These are phyloP conservation scores for Coemansia sp. DNA, from an alignment of 192 early-diverging fungal genomes.

Conservation along the genomic window DNA sequence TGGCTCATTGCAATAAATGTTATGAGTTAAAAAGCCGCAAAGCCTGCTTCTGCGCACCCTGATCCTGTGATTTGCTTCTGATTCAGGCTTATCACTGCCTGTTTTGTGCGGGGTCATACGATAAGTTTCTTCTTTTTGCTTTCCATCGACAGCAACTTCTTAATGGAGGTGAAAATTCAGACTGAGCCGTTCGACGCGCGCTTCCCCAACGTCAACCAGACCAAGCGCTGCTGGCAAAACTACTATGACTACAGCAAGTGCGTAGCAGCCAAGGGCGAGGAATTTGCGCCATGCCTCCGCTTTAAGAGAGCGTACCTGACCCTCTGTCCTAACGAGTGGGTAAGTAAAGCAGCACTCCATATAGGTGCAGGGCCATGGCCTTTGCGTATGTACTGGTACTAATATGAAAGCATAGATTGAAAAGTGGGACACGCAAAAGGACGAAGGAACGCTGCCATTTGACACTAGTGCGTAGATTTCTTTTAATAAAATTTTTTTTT, in stretches of 20 bases:
- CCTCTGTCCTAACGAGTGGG: slow-evolving; percentile 93
- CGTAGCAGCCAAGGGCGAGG: slow-evolving; percentile 91
- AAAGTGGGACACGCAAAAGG: slow-evolving; percentile 51
- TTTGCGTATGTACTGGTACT: neutral
- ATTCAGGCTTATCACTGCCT: slow-evolving; percentile 7
- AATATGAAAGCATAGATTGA: slow-evolving; percentile 43
- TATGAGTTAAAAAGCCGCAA: neutral
- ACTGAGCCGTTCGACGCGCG: slow-evolving; percentile 56
- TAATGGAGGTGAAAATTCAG: slow-evolving; percentile 28
- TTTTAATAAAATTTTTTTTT: slow-evolving; percentile 1
- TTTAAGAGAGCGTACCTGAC: slow-evolving; percentile 81
- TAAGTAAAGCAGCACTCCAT: slow-evolving; percentile 54
- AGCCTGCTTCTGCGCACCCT: neutral
- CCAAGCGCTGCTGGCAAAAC: slow-evolving; percentile 99
- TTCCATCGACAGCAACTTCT: too few species aligned
- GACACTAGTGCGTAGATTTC: slow-evolving; percentile 14
- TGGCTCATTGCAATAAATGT: slow-evolving; percentile 28
- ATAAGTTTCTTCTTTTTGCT: slow-evolving; percentile 3
- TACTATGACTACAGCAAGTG: slow-evolving; percentile 95
- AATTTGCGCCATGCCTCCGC: slow-evolving; percentile 88
- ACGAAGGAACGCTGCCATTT: slow-evolving; percentile 48
- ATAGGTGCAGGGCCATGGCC: neutral
- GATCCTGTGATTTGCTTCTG: slow-evolving; percentile 4
- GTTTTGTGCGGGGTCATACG: neutral
- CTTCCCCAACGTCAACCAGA: slow-evolving; percentile 99